phyloP scores from a whole-genome alignment of 2,329 filamentous ascomycete genomes.

The Pseudogymnoascus sp. region DNA sequence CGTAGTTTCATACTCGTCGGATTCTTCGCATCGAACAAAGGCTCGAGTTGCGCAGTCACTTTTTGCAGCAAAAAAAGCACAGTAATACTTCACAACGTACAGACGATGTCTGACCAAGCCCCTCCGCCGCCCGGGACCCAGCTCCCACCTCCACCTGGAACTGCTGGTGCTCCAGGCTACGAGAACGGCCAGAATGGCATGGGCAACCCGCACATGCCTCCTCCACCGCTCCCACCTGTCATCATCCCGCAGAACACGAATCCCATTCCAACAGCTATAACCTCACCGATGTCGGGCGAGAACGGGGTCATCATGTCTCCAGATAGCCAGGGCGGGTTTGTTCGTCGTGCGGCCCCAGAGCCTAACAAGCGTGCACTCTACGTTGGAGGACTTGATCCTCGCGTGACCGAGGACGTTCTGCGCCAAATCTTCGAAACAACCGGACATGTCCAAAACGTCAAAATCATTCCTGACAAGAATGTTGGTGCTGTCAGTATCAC shows the following conservation, averaged over 20 bases:
- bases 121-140: constrained; percentile 53
- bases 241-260: constrained; percentile 95
- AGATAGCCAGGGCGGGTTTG: constrained; percentile 69
- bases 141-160: constrained; percentile 60
- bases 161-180: constrained; percentile 67
- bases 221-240: constrained; percentile 73
- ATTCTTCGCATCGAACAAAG: not conserved
- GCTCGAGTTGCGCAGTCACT: constrained; percentile 1
- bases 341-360: constrained; percentile 87
- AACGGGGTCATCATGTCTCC: constrained; percentile 72
- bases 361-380: constrained; percentile 98
- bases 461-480: constrained; percentile 99
- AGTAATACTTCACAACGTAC: not conserved
- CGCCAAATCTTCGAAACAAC: constrained; percentile 99
- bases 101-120: constrained; percentile 68
- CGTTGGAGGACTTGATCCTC: constrained; percentile 86
- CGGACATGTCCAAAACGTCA: constrained; percentile 95
- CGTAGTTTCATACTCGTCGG: constrained; percentile 9
- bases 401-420: constrained; percentile 91
- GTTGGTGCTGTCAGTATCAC: constrained; percentile 52
- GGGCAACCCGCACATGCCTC: constrained; percentile 73
- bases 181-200: constrained; percentile 68
- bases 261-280: constrained; percentile 86
- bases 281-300: constrained; percentile 69
- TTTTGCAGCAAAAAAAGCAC: not conserved